Evolutionary conservation across 2,329 filamentous ascomycete species (phyloP).

Genomic region (Colletotrichum musae): DNA sequence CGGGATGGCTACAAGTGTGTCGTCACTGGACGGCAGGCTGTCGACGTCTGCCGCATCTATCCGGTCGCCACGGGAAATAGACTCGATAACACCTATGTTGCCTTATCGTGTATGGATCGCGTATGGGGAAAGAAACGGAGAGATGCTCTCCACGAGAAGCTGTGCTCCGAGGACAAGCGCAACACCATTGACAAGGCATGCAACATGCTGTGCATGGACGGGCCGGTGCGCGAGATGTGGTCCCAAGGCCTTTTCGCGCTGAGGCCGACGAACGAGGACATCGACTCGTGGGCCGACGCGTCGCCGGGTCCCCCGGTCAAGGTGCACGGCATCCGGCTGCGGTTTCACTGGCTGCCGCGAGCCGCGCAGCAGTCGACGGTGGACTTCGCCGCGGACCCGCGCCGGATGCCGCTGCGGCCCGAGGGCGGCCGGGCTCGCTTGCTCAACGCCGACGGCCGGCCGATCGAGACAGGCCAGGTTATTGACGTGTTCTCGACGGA

Average conservation of each 20-base stretch:
- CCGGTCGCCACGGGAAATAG: no score
- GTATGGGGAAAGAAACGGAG: no score
- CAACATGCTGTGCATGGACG: background rate
- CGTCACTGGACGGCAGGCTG: no score
- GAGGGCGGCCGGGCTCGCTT: background rate
- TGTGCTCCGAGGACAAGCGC: accelerated
- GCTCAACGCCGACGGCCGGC: background rate
- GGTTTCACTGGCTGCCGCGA: background rate
- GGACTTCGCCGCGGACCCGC: background rate
- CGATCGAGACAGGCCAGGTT: background rate
- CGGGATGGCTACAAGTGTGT: no score
- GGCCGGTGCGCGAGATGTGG: background rate
- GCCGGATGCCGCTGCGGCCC: background rate
- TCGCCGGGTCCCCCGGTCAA: background rate
- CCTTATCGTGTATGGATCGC: no score
- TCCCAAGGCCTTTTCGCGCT: background rate
- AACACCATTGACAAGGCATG: background rate
- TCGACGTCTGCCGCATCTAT: no score
- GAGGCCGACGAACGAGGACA: background rate
- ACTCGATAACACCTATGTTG: no score
- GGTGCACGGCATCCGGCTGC: background rate
- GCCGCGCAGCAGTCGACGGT: no score
- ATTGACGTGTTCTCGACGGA: background rate
- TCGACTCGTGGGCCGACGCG: background rate
- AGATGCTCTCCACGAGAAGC: background rate